phyloP scores from a whole-genome alignment of 208 protist genomes.

The Trypanosoma rangeli region DNA sequence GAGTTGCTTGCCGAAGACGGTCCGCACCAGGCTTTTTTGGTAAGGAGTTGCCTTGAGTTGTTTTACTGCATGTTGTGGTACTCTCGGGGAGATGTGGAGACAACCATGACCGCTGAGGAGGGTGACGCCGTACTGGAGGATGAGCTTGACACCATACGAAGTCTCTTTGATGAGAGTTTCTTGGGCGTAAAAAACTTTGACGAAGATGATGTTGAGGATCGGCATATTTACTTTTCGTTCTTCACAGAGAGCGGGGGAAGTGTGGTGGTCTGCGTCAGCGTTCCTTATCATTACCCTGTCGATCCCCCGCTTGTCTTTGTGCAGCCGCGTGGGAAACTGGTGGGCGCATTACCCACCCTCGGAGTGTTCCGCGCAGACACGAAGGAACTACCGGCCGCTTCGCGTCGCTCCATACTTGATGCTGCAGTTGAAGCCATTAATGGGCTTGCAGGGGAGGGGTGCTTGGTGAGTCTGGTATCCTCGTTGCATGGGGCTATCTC shows the following conservation, averaged over 20 bases:
- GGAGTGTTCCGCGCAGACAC: conserved; percentile 53
- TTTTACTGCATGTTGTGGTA: conserved; percentile 86
- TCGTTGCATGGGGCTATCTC: conserved; percentile 66
- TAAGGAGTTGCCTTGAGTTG: conserved; percentile 78
- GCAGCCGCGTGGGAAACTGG: conserved; percentile 35
- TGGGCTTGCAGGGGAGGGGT: conserved; percentile 54
- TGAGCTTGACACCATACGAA: conserved; percentile 62
- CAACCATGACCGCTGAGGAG: conserved; percentile 39
- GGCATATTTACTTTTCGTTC: conserved; percentile 74
- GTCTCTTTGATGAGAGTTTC: conserved; percentile 73
- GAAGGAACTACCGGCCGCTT: conserved; percentile 52
- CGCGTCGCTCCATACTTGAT: conserved; percentile 68
- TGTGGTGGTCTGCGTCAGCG: conserved; percentile 59
- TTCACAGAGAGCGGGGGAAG: conserved; percentile 42
- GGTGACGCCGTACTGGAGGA: conserved; percentile 60
- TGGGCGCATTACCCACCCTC: conserved; percentile 28
- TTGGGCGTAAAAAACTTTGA: conserved; percentile 56
- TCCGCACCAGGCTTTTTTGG: conserved; percentile 73
- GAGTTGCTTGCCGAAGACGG: conserved; percentile 67
- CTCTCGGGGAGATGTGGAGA: conserved; percentile 42
- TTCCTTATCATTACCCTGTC: conserved; percentile 76
- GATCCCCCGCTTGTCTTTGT: conserved; percentile 74
- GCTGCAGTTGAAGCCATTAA: conserved; percentile 72
- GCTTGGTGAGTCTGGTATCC: conserved; percentile 67
- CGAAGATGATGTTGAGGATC: conserved; percentile 51